These are phyloP conservation scores for Leucocoprinus leucothites DNA, from an alignment of 768 basidiomycete species.

Conservation along the genomic window DNA sequence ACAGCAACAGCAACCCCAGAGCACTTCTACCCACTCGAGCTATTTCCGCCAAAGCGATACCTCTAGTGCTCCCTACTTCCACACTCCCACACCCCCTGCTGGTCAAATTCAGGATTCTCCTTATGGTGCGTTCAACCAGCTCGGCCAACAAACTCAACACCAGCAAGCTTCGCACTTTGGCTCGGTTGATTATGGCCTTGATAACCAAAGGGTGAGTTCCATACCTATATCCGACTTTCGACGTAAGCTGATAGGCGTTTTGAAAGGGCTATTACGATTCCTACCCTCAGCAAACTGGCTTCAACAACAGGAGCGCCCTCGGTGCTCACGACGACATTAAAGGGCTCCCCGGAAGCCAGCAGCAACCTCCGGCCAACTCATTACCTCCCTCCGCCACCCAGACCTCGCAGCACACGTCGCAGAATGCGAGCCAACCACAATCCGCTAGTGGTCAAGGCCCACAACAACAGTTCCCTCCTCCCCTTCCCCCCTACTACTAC, in stretches of 20 bases:
- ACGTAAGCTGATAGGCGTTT: slow-evolving; percentile 17
- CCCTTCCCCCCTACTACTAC: slow-evolving; percentile 45
- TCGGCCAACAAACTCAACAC: slow-evolving; percentile 51
- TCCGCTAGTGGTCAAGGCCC: slow-evolving; percentile 60
- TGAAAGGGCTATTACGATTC: slow-evolving; percentile 74
- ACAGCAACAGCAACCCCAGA: slow-evolving; percentile 35
- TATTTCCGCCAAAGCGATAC: slow-evolving; percentile 72
- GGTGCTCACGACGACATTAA: slow-evolving; percentile 73
- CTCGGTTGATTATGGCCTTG: slow-evolving; percentile 68
- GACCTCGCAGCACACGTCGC: slow-evolving; percentile 52
- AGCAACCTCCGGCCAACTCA: slow-evolving; percentile 41
- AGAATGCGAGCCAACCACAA: slow-evolving; percentile 54
- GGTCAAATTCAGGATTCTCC: slow-evolving; percentile 58
- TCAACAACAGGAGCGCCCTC: slow-evolving; percentile 61
- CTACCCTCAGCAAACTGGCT: slow-evolving; percentile 61
- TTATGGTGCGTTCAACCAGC: slow-evolving; percentile 68
- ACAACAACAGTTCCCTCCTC: slow-evolving; percentile 61
- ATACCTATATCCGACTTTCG: not conserved
- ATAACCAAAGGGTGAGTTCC: slow-evolving; percentile 58
- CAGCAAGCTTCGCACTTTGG: slow-evolving; percentile 63
- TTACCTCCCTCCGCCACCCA: slow-evolving; percentile 54
- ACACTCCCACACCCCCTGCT: slow-evolving; percentile 74
- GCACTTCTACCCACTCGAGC: slow-evolving; percentile 41
- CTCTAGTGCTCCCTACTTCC: slow-evolving; percentile 59
- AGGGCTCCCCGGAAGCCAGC: slow-evolving; percentile 58